These are phyloP conservation scores for Lipomyces kockii DNA, from an alignment of 805 yeast genomes.

Conservation along the genomic window DNA sequence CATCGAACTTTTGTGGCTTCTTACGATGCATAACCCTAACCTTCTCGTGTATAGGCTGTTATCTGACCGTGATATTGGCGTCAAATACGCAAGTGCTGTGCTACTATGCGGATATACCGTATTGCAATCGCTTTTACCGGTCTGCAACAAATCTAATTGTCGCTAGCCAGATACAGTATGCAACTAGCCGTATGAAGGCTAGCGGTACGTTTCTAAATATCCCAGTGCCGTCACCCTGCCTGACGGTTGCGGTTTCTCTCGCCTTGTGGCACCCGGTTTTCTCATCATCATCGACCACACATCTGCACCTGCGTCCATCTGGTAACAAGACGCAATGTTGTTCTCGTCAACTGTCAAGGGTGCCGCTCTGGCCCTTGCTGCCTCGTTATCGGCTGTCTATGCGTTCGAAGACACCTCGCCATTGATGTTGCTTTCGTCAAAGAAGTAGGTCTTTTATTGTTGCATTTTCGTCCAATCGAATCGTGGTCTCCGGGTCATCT, in stretches of 20 bases:
- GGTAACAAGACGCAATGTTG: slow-evolving; percentile 18
- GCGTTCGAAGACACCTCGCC: slow-evolving; percentile 41
- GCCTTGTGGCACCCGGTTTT: slow-evolving; percentile 1
- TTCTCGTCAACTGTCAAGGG: slow-evolving; percentile 28
- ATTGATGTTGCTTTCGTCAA: slow-evolving; percentile 35
- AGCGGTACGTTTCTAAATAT: too few species aligned
- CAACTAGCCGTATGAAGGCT: slow-evolving; percentile 3
- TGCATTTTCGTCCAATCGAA: not conserved
- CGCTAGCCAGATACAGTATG: not conserved
- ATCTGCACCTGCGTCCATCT: not conserved
- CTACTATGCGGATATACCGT: not conserved
- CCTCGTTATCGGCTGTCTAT: slow-evolving; percentile 29
- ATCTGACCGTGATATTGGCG: not conserved
- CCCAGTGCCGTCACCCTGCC: slow-evolving; percentile 15
- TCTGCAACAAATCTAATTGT: not conserved
- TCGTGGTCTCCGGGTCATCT: not conserved
- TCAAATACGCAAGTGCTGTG: not conserved
- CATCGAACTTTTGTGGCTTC: too few species aligned
- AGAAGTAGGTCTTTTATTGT: slow-evolving; percentile 24
- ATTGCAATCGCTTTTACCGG: not conserved
- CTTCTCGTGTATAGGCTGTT: too few species aligned
- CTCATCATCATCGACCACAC: slow-evolving; percentile 8
- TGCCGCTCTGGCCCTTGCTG: slow-evolving; percentile 31
- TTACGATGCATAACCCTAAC: too few species aligned
- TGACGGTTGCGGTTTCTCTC: not conserved